Percentiles rank a stretch among this genome's conserved stretches.
These are phyloP conservation scores for Esteya vermicola DNA, from an alignment of 2,329 filamentous ascomycete genomes.

Conservation along the genomic window DNA sequence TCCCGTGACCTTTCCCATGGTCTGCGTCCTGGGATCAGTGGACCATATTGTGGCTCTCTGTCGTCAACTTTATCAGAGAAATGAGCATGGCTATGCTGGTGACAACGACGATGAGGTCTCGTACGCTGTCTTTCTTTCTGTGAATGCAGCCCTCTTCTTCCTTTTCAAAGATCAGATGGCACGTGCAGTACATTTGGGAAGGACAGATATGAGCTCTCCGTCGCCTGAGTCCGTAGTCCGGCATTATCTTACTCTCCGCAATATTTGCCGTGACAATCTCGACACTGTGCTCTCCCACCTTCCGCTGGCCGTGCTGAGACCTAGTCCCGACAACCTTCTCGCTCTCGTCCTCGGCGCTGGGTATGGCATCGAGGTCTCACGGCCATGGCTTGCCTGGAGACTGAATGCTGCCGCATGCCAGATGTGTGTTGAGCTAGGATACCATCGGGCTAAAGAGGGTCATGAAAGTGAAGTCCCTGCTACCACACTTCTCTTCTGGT, in stretches of 20 bases:
- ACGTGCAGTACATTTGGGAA: conserved; percentile 11
- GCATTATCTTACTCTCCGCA: conserved; percentile 21
- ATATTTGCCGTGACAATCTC: conserved; percentile 11
- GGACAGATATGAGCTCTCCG: no score
- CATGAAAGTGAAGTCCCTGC: neutral
- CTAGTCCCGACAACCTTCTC: conserved; percentile 37
- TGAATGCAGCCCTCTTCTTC: conserved; percentile 32
- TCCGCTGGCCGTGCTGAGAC: conserved; percentile 40
- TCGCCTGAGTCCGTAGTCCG: conserved; percentile 14
- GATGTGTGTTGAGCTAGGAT: conserved; percentile 47
- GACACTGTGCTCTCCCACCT: conserved; percentile 19
- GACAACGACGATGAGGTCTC: neutral
- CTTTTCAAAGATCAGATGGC: conserved; percentile 30
- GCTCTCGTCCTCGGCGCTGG: conserved; percentile 41
- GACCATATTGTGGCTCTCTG: neutral
- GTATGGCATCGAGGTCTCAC: conserved; percentile 47
- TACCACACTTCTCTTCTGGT: conserved; percentile 12
- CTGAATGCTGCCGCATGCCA: conserved; percentile 42
- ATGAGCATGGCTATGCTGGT: no score
- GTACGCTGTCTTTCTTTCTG: neutral
- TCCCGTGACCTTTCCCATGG: conserved; percentile 2
- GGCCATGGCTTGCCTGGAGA: conserved; percentile 47
- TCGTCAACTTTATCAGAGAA: neutral
- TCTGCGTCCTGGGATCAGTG: neutral
- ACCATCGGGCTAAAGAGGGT: conserved; percentile 22